phyloP scores from a whole-genome alignment of 139 green algal species.

The Coccomyxa sp. region DNA sequence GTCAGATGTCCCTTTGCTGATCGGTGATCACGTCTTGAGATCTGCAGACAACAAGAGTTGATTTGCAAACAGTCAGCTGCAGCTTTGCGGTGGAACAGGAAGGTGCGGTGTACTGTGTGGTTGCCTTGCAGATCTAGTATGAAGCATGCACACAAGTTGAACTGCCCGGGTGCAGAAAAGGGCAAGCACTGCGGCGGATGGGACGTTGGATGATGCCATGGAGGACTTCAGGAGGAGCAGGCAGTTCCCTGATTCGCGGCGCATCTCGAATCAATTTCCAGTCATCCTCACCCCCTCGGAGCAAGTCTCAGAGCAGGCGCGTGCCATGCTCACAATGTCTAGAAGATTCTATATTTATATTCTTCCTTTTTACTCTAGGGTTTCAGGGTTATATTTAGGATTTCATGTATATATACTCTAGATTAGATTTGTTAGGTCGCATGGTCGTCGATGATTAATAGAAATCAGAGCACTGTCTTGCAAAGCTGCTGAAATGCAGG shows the following conservation, averaged over 20 bases:
- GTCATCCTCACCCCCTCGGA: conserved; percentile 41
- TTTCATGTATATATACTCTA: background rate
- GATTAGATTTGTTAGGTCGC: background rate
- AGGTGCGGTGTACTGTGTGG: no score
- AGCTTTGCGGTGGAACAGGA: no score
- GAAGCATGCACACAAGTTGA: no score
- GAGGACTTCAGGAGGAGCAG: background rate
- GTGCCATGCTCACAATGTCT: background rate
- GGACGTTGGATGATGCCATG: background rate
- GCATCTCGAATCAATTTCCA: conserved; percentile 22
- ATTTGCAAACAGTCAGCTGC: no score
- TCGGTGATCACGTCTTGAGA: no score
- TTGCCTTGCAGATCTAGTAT: no score
- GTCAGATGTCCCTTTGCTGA: no score
- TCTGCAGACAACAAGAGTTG: no score
- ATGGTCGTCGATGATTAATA: no score
- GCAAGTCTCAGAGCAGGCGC: conserved; percentile 27
- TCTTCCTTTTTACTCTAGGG: background rate
- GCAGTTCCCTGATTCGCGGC: conserved; percentile 16
- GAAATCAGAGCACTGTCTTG: background rate
- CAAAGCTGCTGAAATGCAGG: background rate
- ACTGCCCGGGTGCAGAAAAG: no score
- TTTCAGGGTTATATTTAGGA: background rate
- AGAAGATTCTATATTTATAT: no score
- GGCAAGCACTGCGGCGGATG: no score